A percentile compares a stretch with the other conserved stretches of the same genome.
These are phyloP conservation scores for Capsella bursapastoris DNA, from an alignment of 345 rosid species.

Conservation along the genomic window DNA sequence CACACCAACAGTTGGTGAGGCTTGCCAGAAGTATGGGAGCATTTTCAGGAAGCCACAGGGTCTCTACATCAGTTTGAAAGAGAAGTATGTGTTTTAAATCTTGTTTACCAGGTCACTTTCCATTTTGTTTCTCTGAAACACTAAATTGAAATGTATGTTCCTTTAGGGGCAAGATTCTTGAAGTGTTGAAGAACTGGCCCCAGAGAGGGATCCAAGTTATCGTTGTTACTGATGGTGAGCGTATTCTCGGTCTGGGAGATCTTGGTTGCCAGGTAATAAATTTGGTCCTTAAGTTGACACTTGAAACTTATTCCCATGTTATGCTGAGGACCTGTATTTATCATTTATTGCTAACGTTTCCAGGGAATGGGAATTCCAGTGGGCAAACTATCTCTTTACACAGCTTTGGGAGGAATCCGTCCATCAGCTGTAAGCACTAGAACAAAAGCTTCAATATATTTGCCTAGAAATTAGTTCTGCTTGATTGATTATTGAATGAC, in stretches of 20 bases:
- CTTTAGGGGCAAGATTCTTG: constrained; percentile 85
- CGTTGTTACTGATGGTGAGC: constrained; percentile 97
- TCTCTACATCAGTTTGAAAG: constrained; percentile 92
- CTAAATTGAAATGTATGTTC: constrained; percentile 38
- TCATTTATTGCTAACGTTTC: background rate
- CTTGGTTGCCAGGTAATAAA: constrained; percentile 97
- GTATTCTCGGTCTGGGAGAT: constrained; percentile 95
- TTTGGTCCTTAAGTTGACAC: constrained; percentile 8
- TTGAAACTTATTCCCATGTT: background rate
- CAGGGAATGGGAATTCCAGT: constrained; percentile 99
- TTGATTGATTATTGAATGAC: constrained; percentile 1
- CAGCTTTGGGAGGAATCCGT: constrained; percentile 88
- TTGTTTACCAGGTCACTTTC: background rate
- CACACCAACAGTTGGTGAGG: constrained; percentile 99
- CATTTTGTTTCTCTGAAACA: constrained; percentile 11
- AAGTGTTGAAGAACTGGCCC: constrained; percentile 95
- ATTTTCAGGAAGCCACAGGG: constrained; percentile 97
- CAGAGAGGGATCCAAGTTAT: constrained; percentile 92
- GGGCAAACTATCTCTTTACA: constrained; percentile 84
- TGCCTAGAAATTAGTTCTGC: background rate
- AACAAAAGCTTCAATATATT: constrained; percentile 11
- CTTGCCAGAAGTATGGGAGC: constrained; percentile 98
- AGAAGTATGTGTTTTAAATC: constrained; percentile 56
- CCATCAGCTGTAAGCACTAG: constrained; percentile 77
- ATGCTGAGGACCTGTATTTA: background rate